Evolutionary conservation across 306 rosid genomes (phyloP).

Genomic region (Sindora glabra): DNA sequence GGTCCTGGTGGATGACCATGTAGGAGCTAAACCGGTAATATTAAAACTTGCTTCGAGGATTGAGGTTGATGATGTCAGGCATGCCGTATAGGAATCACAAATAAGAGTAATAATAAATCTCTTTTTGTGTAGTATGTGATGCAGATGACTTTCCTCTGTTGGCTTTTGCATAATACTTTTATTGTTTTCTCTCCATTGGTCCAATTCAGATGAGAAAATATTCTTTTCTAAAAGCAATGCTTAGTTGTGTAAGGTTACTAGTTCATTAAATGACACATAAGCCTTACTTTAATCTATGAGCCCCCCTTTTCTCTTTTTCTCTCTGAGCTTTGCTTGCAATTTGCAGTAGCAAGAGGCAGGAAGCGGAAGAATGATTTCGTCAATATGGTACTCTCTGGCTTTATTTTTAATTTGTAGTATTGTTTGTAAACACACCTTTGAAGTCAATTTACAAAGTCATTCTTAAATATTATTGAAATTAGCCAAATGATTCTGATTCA

Average conservation of each 20-base stretch:
- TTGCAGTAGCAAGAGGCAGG: conserved; percentile 58
- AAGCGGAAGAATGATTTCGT: conserved; percentile 56
- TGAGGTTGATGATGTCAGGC: neutral
- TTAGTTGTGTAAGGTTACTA: no score
- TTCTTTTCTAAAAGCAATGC: neutral
- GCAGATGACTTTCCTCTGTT: no score
- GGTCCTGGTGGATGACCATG: neutral
- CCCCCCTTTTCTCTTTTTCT: neutral
- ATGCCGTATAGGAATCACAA: neutral
- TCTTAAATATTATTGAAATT: neutral
- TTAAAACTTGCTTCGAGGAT: neutral
- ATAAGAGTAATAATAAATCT: neutral
- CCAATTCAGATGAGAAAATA: no score
- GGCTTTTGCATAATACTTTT: no score
- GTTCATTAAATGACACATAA: conserved; percentile 1
- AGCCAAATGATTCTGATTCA: conserved; percentile 2
- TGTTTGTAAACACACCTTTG: neutral
- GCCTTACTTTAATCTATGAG: neutral
- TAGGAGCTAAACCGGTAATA: neutral
- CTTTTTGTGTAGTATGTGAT: no score
- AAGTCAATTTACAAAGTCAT: neutral
- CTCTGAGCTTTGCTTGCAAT: conserved; percentile 19
- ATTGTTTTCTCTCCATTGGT: no score
- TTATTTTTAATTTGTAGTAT: conserved; percentile 13
- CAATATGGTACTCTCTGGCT: conserved; percentile 40